Evolutionary conservation across 306 rosid genomes (phyloP), one percentile per base, ranked within the genome.

Genomic region (Rosa rugosa): DNA sequence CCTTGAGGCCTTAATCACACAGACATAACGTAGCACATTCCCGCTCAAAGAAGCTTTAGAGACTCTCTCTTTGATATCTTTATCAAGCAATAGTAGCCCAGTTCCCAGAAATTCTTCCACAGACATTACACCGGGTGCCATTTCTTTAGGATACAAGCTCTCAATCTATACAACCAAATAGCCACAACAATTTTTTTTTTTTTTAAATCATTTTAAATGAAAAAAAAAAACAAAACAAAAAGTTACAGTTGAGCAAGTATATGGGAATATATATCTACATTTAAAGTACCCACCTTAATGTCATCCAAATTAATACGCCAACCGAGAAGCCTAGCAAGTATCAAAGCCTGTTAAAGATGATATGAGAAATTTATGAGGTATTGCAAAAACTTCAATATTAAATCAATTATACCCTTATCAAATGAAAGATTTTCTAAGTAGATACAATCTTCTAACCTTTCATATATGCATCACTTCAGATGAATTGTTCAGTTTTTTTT

Each of bases 251-350:
- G 44, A 31, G 62, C 45, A 31, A 8, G 62, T 27, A 31, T n/a
- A 47, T 71, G 41, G 42, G 20, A 69, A 75, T 68, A 6, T 18
- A 65, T 44, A 36, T 51, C 47, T 53, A 51, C n/a, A 34, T 5
- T 9, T 10, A 40, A 68, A 62, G 72, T 18, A 79, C 87, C 81
- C 79, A 92, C 97, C 99, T 91, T 86, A 84, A 92, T 85, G 80
- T 69, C 87, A 77, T 91, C 91, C 87, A 94, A 56, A 86, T 80
- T 90, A 69, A 89, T 81, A 53, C 72, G 84, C 76, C 10, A 53
- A 45, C 99, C 97, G 71, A 94, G 93, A 85, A 92, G 92, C 69
- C 97, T 85, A 72, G 99, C 92, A 85, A 94, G 97, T 79, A 94
- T 94, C 85, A 94, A 88, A 79, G 91, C 97, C 99, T 94, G 93